Evolutionary conservation across 352 stramenopile species (phyloP).

Genomic region (Ochromonadaceae sp.): DNA sequence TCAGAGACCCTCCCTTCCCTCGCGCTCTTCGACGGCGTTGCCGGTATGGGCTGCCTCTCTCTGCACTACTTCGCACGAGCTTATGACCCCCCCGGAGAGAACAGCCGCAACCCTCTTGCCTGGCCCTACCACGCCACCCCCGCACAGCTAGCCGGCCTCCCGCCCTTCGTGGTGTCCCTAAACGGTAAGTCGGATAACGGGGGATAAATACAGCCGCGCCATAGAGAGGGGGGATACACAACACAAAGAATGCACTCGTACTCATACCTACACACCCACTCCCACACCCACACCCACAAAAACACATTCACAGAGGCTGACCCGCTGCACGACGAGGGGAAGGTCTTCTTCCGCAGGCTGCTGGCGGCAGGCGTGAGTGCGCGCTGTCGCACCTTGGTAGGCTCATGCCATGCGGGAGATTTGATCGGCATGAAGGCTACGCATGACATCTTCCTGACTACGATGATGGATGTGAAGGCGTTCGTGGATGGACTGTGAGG

Average conservation of each 20-base stretch:
- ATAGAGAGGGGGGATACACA: too few relatives aligned
- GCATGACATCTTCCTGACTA: neutral
- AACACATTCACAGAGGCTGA: too few relatives aligned
- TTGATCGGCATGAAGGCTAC: neutral
- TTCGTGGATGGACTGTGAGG: neutral
- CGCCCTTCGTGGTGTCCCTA: neutral
- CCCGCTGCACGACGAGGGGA: constrained; percentile 14
- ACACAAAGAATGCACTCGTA: too few relatives aligned
- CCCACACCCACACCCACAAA: too few relatives aligned
- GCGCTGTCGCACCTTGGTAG: neutral
- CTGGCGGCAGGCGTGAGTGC: constrained; percentile 9
- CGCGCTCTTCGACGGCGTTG: too few relatives aligned
- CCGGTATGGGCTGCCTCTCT: too few relatives aligned
- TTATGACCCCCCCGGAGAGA: too few relatives aligned
- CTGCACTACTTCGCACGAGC: too few relatives aligned
- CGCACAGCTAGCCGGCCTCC: constrained; percentile 1
- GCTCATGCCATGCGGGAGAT: constrained; percentile 5
- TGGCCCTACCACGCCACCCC: constrained; percentile 3
- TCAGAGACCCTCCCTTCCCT: too few relatives aligned
- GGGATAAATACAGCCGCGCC: too few relatives aligned
- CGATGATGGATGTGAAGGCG: neutral
- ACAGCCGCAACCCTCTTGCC: neutral
- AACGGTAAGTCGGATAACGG: too few relatives aligned
- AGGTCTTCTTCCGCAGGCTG: constrained; percentile 15
- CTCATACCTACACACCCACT: too few relatives aligned